Percentiles rank a stretch among this genome's conserved stretches.
These are phyloP conservation scores for Sugiyamaella sp. DNA, from an alignment of 1,139 yeast species.

Conservation along the genomic window DNA sequence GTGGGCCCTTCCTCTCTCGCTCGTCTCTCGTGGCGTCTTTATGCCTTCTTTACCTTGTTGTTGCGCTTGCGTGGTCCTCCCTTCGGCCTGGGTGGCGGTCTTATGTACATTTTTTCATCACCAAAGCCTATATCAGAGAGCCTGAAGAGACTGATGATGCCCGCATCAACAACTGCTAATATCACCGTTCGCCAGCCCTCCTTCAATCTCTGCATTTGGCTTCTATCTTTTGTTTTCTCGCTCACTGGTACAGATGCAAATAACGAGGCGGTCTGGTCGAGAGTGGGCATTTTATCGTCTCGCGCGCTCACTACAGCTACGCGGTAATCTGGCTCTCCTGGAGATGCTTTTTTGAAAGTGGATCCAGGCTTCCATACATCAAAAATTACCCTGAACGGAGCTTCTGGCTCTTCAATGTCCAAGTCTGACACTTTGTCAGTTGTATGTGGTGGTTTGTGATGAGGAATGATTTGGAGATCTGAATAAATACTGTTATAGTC, in stretches of 20 bases:
- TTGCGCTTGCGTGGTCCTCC: constrained; percentile 4
- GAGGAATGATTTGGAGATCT: constrained; percentile 32
- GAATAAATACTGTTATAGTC: constrained; percentile 26
- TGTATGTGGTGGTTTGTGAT: constrained; percentile 30
- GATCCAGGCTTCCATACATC: constrained; percentile 86
- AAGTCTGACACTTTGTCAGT: constrained; percentile 3
- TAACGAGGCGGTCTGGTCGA: constrained; percentile 42
- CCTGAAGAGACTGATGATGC: constrained; percentile 67
- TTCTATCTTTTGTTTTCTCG: constrained; percentile 32
- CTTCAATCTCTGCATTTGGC: constrained; percentile 42
- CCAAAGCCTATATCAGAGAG: constrained; percentile 61
- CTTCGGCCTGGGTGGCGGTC: constrained; percentile 18
- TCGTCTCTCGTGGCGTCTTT: not conserved
- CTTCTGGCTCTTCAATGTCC: constrained; percentile 21
- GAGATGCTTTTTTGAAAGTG: constrained; percentile 65
- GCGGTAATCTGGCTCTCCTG: constrained; percentile 77
- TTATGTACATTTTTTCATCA: constrained; percentile 21
- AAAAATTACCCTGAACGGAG: constrained; percentile 46
- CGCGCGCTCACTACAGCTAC: constrained; percentile 62
- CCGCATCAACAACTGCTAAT: constrained; percentile 71
- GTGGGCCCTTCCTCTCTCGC: not conserved
- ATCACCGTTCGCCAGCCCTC: constrained; percentile 58
- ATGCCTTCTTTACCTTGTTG: not conserved
- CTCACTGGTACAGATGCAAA: constrained; percentile 39
- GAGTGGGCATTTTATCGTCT: constrained; percentile 55